Evolutionary conservation across 176 grass and related monocot genomes (phyloP).

Genomic region (Hsuehochloa calcarea): DNA sequence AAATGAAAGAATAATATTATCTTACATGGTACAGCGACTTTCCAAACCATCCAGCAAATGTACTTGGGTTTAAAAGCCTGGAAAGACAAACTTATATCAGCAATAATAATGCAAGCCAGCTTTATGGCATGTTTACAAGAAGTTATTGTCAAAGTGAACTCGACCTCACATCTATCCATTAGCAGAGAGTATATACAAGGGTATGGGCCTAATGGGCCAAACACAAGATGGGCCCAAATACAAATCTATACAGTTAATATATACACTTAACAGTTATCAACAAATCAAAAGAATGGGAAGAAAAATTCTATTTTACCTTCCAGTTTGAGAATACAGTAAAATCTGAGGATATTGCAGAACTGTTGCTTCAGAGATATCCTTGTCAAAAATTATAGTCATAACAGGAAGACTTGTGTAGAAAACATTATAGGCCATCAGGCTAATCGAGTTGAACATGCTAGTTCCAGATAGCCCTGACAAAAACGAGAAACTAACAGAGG

Average conservation of each 20-base stretch:
- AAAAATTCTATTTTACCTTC: constrained; percentile 57
- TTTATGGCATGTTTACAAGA: background rate
- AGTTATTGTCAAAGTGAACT: background rate
- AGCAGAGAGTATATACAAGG: too few species aligned
- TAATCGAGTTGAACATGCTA: constrained; percentile 85
- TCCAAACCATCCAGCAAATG: constrained; percentile 91
- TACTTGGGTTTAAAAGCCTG: constrained; percentile 79
- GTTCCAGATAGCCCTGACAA: constrained; percentile 81
- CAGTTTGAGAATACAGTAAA: constrained; percentile 82
- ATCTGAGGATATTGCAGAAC: constrained; percentile 74
- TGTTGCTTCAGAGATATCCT: constrained; percentile 75
- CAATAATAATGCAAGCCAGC: constrained; percentile 15
- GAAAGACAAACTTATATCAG: constrained; percentile 9
- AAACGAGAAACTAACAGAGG: constrained; percentile 64
- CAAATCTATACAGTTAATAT: too few species aligned
- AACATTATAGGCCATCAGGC: constrained; percentile 97
- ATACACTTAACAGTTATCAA: too few species aligned
- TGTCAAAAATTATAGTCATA: constrained; percentile 82
- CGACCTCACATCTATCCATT: too few species aligned
- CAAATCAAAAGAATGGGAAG: constrained; percentile 23
- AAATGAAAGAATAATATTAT: constrained; percentile 22
- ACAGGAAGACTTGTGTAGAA: constrained; percentile 92
- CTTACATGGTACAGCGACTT: constrained; percentile 88
- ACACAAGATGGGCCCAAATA: too few species aligned
- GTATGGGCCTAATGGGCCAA: too few species aligned